These are phyloP conservation scores for Pythium dissimile DNA, from an alignment of 352 stramenopile genomes.

Conservation along the genomic window DNA sequence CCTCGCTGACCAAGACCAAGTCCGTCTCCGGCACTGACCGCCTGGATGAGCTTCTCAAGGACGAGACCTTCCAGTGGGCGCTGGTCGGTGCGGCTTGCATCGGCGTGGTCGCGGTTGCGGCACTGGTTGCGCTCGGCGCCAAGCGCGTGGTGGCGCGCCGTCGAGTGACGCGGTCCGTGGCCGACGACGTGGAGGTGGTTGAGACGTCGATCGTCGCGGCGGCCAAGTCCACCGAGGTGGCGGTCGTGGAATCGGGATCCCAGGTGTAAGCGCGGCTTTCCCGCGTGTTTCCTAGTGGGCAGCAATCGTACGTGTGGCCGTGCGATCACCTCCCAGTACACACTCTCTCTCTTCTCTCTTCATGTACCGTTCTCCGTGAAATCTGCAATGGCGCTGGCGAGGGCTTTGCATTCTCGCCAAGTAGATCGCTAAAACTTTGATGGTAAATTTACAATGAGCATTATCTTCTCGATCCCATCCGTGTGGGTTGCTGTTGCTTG, in stretches of 20 bases:
- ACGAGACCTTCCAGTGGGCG: conserved; percentile 8
- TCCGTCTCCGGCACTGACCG: not conserved
- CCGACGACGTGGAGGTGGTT: not conserved
- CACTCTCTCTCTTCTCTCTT: not conserved
- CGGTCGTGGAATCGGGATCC: not conserved
- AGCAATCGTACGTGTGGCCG: not conserved
- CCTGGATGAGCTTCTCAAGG: conserved; percentile 4
- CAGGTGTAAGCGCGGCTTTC: not conserved
- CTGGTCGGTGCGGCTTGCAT: not conserved
- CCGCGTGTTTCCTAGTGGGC: not conserved
- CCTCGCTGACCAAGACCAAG: not conserved
- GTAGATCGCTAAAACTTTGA: conserved; percentile 1
- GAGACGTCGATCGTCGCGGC: conserved; percentile 2
- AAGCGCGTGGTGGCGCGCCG: not conserved
- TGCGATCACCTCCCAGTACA: not conserved
- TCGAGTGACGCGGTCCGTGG: not conserved
- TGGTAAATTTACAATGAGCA: not conserved
- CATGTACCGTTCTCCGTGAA: conserved; percentile 5
- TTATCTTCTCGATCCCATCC: no score
- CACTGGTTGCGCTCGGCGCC: conserved; percentile 1
- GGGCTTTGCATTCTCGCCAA: not conserved
- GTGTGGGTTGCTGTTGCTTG: not conserved
- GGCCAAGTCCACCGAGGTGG: not conserved
- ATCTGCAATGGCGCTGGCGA: conserved; percentile 2
- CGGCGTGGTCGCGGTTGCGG: conserved; percentile 1